A percentile compares a stretch with the other conserved stretches of the same genome.
phyloP scores from a whole-genome alignment of 768 basidiomycete species.

The Leucocoprinus sp. region DNA sequence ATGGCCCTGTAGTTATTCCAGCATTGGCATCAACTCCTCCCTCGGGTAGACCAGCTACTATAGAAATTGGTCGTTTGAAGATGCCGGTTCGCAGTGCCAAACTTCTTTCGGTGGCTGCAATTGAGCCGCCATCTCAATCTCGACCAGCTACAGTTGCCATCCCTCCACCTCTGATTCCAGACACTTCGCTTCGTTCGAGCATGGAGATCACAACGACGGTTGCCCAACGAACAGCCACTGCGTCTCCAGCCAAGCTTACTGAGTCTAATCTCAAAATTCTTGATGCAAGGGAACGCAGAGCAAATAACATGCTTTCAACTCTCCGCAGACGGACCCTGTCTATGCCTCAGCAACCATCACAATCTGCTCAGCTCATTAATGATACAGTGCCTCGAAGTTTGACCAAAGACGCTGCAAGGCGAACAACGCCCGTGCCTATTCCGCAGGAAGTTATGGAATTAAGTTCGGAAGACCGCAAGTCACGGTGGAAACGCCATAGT shows the following conservation, averaged over 20 bases:
- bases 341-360: constrained; percentile 22
- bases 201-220: constrained; percentile 41
- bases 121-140: constrained; percentile 21
- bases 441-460: constrained; percentile 9
- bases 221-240: constrained; percentile 36
- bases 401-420: constrained; percentile 9
- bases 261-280: constrained; percentile 45
- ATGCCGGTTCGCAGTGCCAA: constrained; percentile 30
- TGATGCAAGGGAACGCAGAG: constrained; percentile 46
- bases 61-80: constrained; percentile 34
- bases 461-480: constrained; percentile 22
- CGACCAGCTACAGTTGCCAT: constrained; percentile 20
- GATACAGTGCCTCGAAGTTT: constrained; percentile 1
- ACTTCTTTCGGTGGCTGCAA: constrained; percentile 12
- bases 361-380: constrained; percentile 5
- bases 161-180: constrained; percentile 29
- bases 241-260: constrained; percentile 39
- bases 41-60: constrained; percentile 19
- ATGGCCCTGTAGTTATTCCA: constrained; percentile 15
- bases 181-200: constrained; percentile 25
- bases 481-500: constrained; percentile 45
- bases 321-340: constrained; percentile 49
- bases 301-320: constrained; percentile 58
- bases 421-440: constrained; percentile 5
- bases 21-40: constrained; percentile 16